These are phyloP conservation scores for Platanthera guangdongensis DNA, from an alignment of 106 monocot genomes.

Conservation along the genomic window DNA sequence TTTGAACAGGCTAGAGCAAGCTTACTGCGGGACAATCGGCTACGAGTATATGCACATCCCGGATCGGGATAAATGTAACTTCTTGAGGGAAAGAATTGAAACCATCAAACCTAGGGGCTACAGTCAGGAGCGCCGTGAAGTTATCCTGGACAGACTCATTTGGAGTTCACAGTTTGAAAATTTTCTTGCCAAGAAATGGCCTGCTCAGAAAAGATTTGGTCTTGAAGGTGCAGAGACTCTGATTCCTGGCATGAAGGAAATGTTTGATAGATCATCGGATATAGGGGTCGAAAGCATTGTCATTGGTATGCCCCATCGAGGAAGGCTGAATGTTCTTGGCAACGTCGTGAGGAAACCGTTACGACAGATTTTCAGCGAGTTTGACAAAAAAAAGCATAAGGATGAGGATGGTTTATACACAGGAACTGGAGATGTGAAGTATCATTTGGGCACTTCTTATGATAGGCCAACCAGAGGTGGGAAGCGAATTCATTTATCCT, in stretches of 20 bases:
- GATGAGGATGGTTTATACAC: constrained; percentile 56
- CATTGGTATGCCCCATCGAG: constrained; percentile 77
- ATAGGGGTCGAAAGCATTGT: constrained; percentile 68
- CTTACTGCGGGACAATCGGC: constrained; percentile 71
- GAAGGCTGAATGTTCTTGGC: constrained; percentile 68
- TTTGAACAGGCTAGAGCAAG: constrained; percentile 48
- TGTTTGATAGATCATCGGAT: constrained; percentile 64
- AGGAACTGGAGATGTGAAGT: constrained; percentile 81
- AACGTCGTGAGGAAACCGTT: constrained; percentile 75
- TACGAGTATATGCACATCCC: constrained; percentile 91
- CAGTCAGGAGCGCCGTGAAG: constrained; percentile 31
- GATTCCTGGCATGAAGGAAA: constrained; percentile 86
- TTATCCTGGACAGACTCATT: constrained; percentile 70
- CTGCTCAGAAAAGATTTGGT: constrained; percentile 66
- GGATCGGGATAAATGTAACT: constrained; percentile 67
- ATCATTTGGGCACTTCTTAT: constrained; percentile 79
- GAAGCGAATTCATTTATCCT: constrained; percentile 61
- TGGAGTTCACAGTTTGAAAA: constrained; percentile 86
- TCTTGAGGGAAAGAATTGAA: constrained; percentile 78
- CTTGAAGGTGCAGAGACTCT: constrained; percentile 75
- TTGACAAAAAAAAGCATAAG: constrained; percentile 42
- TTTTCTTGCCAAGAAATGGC: constrained; percentile 74
- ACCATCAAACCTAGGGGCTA: constrained; percentile 41
- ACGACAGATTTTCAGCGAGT: constrained; percentile 69
- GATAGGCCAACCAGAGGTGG: constrained; percentile 75